Base-by-base conservation (phyloP, 2,329 filamentous ascomycete species). In the Pseudogymnoascus destructans region DNA sequence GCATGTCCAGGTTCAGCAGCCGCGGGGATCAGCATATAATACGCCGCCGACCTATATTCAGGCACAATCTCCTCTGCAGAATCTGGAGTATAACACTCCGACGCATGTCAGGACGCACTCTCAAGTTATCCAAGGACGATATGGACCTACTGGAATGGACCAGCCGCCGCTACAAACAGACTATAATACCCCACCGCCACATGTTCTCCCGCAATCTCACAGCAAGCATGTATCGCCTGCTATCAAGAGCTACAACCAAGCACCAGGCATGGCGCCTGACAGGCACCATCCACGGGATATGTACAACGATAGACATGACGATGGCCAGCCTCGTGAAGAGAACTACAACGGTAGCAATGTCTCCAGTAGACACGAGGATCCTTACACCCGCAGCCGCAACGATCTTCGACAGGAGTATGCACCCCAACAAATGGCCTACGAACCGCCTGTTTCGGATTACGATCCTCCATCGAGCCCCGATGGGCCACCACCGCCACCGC, bases 21-120 rank as follows among this genome's bases (percentile, higher is more conserved):
- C 49, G 6, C 74, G 79, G 59, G 67, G 72, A 9, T 27, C 49
- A 30, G 25, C 49, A 9, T 76, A 78, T 46, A 73, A 73, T 6
- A 76, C 72, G 27, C 64, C 74, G 13, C 64, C 69, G 17, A 67
- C 67, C 3, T 76, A 74, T 61, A 67, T 77, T n/a, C 70, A 77
- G 6, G 76, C 68, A 15, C 78, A 81, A 60, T 76, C 79, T n/a
- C 77, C 78, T 15, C 65, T 79, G 25, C 79, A 81, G 64, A 70
- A 71, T 55, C 65, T 75, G 9, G 80, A 84, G 62, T 69, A 69
- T 54, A 63, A 63, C 25, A 64, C 62, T 30, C 63, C 65, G n/a
- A 61, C 63, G 25, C 36, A 27, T 42, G 38, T 21, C 5, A 21
- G 38, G 17, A 21, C 38, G 10, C 38, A 42, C 17, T 42, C 38